These are phyloP conservation scores for Pythium chondricola DNA, from an alignment of 352 stramenopile genomes.

Conservation along the genomic window DNA sequence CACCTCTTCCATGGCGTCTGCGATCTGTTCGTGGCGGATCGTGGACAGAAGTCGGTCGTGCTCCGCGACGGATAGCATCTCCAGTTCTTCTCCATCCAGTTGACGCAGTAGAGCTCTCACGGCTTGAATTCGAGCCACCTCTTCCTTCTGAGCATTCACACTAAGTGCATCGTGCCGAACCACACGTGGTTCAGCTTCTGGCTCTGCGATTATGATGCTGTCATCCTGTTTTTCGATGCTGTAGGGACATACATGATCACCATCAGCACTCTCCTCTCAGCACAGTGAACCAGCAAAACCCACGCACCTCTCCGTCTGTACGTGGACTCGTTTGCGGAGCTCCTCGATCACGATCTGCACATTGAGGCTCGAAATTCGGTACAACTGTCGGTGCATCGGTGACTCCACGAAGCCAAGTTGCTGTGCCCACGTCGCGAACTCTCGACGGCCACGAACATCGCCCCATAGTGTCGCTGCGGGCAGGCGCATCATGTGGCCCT, in stretches of 20 bases:
- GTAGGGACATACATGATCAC: not conserved
- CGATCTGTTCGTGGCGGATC: conserved; percentile 52
- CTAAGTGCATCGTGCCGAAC: too few species aligned
- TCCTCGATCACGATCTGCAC: conserved; percentile 52
- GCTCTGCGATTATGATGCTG: conserved; percentile 7
- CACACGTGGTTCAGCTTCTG: conserved; percentile 7
- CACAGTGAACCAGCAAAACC: too few species aligned
- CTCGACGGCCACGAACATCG: conserved; percentile 21
- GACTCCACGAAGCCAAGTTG: conserved; percentile 47
- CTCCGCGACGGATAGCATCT: conserved; percentile 56
- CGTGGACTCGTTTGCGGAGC: conserved; percentile 25
- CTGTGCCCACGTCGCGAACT: conserved; percentile 37
- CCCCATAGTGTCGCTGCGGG: conserved; percentile 31
- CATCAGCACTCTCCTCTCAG: too few species aligned
- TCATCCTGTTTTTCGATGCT: conserved; percentile 2
- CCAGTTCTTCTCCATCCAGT: conserved; percentile 45
- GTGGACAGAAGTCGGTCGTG: conserved; percentile 60
- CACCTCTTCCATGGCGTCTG: conserved; percentile 70
- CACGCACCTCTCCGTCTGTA: conserved; percentile 3
- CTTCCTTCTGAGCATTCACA: not conserved
- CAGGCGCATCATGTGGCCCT: conserved; percentile 51
- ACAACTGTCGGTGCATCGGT: conserved; percentile 24
- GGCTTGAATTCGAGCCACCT: not conserved
- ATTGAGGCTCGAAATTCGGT: conserved; percentile 51
- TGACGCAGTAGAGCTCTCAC: not conserved